Evolutionary conservation across 495 filamentous ascomycete genomes (phyloP), one percentile per base, ranked within the genome.

Genomic region (Lineolata rhizophorae): DNA sequence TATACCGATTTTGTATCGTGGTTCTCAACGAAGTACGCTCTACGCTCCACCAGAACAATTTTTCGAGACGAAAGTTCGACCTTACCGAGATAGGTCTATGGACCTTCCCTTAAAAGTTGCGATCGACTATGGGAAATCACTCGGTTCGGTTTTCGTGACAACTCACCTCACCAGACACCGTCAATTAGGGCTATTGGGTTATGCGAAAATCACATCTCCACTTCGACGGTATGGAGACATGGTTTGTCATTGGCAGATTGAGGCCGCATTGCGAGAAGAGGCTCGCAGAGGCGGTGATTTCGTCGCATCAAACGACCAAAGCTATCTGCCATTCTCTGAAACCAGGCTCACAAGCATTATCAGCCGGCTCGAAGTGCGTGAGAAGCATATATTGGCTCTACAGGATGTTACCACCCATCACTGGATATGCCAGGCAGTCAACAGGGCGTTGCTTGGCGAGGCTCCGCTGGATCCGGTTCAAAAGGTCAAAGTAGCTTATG

Each of bases 191-290:
- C 39, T 76, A 3, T 54, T 70, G 28, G 55, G 67, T 22, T 92
- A 93, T 46, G 56, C 70, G 37, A 87, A 80, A 44, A 67, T 69
- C 24, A 95, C 87, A 2, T 82, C 73, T 39, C 87, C 87, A 2
- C 59, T 97, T 5, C 77, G 87, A 12, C 65, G 87, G 18, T 93
- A 72, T 52, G 53, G 55, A 11, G 87, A 97, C 49, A 51, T 95
- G 38, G 54, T 94, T n/a, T 59, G 66, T 0, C 83, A 93, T 49
- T 94, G 81, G 64, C 85, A 95, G 43, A 82, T 97, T 39, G 73
- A 90, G 50, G 71, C 80, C 0, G 75, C 74, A 0, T 47, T 95
- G 24, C 61, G 70, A 5, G 65, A 76, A 46, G 82, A 87, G 54
- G 52, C 60, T 13, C 51, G 56, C 20, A 56, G 57, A 4, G 66